Evolutionary conservation across 495 filamentous ascomycete genomes (phyloP).

Genomic region (Aspergillus carlsbadensis): DNA sequence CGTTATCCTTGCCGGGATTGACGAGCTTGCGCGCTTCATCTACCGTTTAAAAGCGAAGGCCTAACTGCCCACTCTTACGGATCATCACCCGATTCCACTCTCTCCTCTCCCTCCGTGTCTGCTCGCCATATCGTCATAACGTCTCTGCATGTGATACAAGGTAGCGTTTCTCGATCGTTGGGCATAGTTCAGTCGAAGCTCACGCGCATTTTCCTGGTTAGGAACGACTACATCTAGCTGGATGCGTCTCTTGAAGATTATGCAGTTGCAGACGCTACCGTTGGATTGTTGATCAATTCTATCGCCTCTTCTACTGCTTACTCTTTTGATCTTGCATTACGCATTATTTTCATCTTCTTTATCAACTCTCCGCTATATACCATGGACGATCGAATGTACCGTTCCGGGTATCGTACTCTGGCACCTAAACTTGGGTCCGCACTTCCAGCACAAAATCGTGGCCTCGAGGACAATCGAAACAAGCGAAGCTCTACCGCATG

Average conservation of each 20-base stretch:
- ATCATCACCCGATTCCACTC: neutral
- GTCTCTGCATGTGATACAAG: too few species aligned
- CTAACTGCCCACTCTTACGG: neutral
- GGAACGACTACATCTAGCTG: neutral
- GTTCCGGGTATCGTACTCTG: slow-evolving; percentile 31
- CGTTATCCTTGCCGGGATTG: neutral
- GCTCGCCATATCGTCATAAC: too few species aligned
- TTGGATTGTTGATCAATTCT: slow-evolving; percentile 5
- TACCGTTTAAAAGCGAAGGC: neutral
- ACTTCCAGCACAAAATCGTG: slow-evolving; percentile 13
- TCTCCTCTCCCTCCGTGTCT: neutral
- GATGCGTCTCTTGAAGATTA: slow-evolving; percentile 17
- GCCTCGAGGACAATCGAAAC: slow-evolving; percentile 34
- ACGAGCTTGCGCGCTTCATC: neutral
- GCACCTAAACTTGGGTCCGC: slow-evolving; percentile 30
- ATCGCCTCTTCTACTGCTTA: neutral
- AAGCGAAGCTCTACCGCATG: slow-evolving; percentile 45
- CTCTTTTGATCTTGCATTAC: neutral
- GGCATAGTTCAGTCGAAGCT: neutral
- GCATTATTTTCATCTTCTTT: neutral
- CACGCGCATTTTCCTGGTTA: slow-evolving; percentile 1
- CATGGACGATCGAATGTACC: slow-evolving; percentile 34
- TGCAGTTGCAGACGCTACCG: slow-evolving; percentile 9
- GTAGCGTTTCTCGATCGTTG: neutral
- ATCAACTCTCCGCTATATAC: neutral